Evolutionary conservation across 352 stramenopile genomes (phyloP).

Genomic region (Plasmopara halstedii): DNA sequence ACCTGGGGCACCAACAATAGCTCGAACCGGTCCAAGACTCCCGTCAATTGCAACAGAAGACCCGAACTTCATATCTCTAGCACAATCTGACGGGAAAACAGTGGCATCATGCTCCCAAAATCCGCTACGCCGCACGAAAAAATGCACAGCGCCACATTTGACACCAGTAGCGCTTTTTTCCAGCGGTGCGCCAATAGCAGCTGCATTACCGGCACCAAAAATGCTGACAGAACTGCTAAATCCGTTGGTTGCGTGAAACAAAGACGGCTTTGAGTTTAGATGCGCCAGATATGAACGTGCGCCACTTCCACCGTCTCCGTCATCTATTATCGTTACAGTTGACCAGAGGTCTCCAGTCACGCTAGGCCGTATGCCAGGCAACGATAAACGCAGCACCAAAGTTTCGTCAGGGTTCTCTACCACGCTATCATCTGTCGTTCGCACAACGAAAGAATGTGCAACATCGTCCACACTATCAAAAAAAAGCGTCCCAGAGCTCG

Average conservation of each 20-base stretch:
- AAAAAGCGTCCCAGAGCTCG: constrained; percentile 48
- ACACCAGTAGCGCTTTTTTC: constrained; percentile 25
- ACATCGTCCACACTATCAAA: constrained; percentile 46
- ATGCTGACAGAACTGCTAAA: constrained; percentile 57
- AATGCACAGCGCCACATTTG: constrained; percentile 55
- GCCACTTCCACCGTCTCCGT: constrained; percentile 85
- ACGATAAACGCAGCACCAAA: constrained; percentile 83
- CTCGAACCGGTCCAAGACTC: constrained; percentile 41
- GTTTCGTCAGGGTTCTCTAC: constrained; percentile 89
- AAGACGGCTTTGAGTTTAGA: constrained; percentile 27
- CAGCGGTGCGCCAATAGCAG: constrained; percentile 53
- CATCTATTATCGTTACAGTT: constrained; percentile 85
- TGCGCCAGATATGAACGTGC: constrained; percentile 56
- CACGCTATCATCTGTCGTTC: constrained; percentile 86
- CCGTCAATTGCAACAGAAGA: constrained; percentile 65
- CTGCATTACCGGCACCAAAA: constrained; percentile 53
- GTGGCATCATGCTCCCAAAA: constrained; percentile 65
- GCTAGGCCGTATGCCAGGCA: constrained; percentile 90
- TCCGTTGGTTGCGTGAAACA: constrained; percentile 28
- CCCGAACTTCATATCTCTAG: constrained; percentile 45
- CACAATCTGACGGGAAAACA: constrained; percentile 38
- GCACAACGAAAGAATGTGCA: constrained; percentile 61
- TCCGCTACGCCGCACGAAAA: constrained; percentile 54
- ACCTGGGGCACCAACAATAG: constrained; percentile 65
- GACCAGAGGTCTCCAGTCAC: constrained; percentile 81